Percentiles rank a stretch among this genome's conserved stretches.
phyloP scores from a whole-genome alignment of 75 land plant genomes.

The Larix kaempferi region DNA sequence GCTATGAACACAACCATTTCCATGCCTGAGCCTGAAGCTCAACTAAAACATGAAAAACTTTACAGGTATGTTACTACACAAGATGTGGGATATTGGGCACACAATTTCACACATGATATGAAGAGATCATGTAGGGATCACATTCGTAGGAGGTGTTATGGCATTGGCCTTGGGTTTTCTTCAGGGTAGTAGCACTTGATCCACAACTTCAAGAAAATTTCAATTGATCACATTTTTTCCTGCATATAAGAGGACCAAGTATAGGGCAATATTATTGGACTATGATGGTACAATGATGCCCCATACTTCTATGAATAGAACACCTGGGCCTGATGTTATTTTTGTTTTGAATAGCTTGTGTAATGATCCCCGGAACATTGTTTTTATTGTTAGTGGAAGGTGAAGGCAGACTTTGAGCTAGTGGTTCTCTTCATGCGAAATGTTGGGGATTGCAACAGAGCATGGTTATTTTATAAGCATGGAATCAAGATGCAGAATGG shows the following conservation, averaged over 20 bases:
- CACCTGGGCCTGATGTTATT: no score
- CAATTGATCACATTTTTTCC: conserved; percentile 62
- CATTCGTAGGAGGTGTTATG: conserved; percentile 56
- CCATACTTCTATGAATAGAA: no score
- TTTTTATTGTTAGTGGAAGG: no score
- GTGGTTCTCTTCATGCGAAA: no score
- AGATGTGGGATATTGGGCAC: conserved; percentile 77
- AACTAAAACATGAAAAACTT: conserved; percentile 60
- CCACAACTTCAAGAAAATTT: conserved; percentile 62
- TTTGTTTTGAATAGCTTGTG: no score
- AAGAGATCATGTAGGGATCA: conserved; percentile 66
- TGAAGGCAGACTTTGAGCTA: no score
- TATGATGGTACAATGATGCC: conserved; percentile 75
- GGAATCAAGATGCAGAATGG: conserved; percentile 46
- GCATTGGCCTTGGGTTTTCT: conserved; percentile 74
- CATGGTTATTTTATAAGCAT: no score
- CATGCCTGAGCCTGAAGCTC: conserved; percentile 50
- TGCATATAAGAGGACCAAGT: conserved; percentile 58
- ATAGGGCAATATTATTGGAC: conserved; percentile 64
- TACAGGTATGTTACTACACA: conserved; percentile 66
- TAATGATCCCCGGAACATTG: no score
- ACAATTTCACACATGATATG: conserved; percentile 59
- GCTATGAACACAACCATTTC: no score
- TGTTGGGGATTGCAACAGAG: no score
- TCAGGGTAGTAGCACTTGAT: conserved; percentile 64